Conservation (phyloP, 2,329 filamentous ascomycete genomes). For the Curvularia hawaiiensis region DNA sequence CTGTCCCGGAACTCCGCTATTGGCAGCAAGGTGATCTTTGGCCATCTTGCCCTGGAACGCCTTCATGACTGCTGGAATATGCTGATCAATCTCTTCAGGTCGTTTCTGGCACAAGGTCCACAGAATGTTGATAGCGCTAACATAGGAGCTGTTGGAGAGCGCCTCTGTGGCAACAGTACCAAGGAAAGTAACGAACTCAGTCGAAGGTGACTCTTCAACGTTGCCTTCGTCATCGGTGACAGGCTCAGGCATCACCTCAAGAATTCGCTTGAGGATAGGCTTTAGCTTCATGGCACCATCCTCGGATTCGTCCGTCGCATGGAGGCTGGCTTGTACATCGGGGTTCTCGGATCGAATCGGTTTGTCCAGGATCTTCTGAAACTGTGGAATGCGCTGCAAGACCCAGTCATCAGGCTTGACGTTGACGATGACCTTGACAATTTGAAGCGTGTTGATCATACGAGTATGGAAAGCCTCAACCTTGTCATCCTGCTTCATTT, state of each 20-base stretch:
- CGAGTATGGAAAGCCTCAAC: slow-evolving; percentile 78
- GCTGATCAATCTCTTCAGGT: slow-evolving; percentile 85
- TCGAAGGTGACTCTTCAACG: slow-evolving; percentile 75
- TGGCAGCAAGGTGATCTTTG: slow-evolving; percentile 81
- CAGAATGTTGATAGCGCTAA: slow-evolving; percentile 88
- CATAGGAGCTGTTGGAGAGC: slow-evolving; percentile 78
- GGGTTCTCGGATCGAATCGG: slow-evolving; percentile 84
- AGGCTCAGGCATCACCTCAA: slow-evolving; percentile 84
- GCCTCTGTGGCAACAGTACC: slow-evolving; percentile 87
- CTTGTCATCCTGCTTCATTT: slow-evolving; percentile 59
- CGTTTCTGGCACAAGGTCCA: slow-evolving; percentile 89
- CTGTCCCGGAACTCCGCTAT: slow-evolving; percentile 53
- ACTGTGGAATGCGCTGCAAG: slow-evolving; percentile 71
- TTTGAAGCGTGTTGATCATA: slow-evolving; percentile 92
- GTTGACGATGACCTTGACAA: slow-evolving; percentile 87
- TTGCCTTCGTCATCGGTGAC: slow-evolving; percentile 83
- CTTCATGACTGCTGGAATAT: slow-evolving; percentile 89
- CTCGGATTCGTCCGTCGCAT: slow-evolving; percentile 73
- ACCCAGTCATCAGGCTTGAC: slow-evolving; percentile 92
- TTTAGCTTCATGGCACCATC: slow-evolving; percentile 65
- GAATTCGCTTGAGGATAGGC: slow-evolving; percentile 78
- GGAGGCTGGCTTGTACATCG: slow-evolving; percentile 91
- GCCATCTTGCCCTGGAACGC: slow-evolving; percentile 90
- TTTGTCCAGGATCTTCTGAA: slow-evolving; percentile 91
- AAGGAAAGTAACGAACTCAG: slow-evolving; percentile 84